Conservation (phyloP, 2,329 filamentous ascomycete genomes). For the Dothideomycetes sp. region DNA sequence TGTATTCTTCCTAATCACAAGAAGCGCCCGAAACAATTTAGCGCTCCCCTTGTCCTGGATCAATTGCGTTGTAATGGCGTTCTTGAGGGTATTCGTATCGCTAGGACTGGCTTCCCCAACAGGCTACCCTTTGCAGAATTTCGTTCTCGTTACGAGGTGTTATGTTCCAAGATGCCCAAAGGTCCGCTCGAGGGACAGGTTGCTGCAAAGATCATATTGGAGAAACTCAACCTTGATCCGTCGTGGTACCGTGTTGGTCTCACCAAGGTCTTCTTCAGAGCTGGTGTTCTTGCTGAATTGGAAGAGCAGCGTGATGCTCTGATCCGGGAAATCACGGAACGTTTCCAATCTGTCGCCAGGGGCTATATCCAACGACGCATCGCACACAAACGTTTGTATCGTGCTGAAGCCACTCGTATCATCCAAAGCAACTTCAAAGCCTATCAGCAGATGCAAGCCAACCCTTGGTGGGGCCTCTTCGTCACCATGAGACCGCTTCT, state of each 20-base stretch:
- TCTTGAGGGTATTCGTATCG: slow-evolving; percentile 95
- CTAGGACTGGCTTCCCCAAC: slow-evolving; percentile 93
- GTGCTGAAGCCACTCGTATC: slow-evolving; percentile 86
- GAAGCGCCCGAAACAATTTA: slow-evolving; percentile 88
- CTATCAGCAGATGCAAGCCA: slow-evolving; percentile 80
- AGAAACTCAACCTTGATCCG: slow-evolving; percentile 76
- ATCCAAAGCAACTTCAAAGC: slow-evolving; percentile 91
- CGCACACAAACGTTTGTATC: slow-evolving; percentile 86
- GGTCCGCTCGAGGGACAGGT: slow-evolving; percentile 86
- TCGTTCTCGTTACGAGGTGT: slow-evolving; percentile 87
- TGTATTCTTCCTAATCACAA: slow-evolving; percentile 98
- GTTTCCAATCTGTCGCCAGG: slow-evolving; percentile 84
- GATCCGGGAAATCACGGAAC: slow-evolving; percentile 86
- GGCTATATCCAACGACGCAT: slow-evolving; percentile 83
- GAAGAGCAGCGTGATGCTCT: slow-evolving; percentile 91
- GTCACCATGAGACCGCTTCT: slow-evolving; percentile 91
- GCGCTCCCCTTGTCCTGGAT: slow-evolving; percentile 84
- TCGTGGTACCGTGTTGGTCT: slow-evolving; percentile 86
- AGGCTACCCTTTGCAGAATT: slow-evolving; percentile 88
- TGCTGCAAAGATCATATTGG: slow-evolving; percentile 75
- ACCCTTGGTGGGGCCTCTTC: slow-evolving; percentile 96
- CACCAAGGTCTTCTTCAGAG: slow-evolving; percentile 96
- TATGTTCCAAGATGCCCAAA: slow-evolving; percentile 80
- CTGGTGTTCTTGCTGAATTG: slow-evolving; percentile 88
- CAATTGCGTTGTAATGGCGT: slow-evolving; percentile 99